These are phyloP conservation scores for Pseudonitzschia pungens DNA, from an alignment of 108 stramenopile species.

Conservation along the genomic window DNA sequence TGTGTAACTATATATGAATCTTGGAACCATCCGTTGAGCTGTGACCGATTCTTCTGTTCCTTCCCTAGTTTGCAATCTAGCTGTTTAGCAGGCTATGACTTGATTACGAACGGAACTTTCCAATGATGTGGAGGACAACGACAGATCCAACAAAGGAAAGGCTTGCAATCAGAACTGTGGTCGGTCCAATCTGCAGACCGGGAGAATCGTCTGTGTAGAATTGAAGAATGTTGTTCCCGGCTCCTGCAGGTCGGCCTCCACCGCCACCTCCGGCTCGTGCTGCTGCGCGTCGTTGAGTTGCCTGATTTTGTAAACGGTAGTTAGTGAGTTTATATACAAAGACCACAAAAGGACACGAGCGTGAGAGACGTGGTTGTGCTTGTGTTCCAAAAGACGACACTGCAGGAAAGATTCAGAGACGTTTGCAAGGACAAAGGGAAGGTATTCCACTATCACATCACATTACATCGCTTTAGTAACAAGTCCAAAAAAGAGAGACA, in stretches of 20 bases:
- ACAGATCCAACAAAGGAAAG: constrained; percentile 89
- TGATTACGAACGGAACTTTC: constrained; percentile 85
- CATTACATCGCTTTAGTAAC: too few relatives aligned
- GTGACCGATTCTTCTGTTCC: too few relatives aligned
- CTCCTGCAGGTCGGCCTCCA: constrained; percentile 61
- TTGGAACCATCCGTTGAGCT: too few relatives aligned
- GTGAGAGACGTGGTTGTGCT: not conserved
- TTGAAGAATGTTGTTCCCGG: constrained; percentile 85
- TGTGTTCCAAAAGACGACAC: too few relatives aligned
- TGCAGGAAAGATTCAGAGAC: too few relatives aligned
- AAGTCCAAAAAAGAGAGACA: too few relatives aligned
- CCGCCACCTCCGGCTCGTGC: constrained; percentile 49
- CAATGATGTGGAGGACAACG: constrained; percentile 91
- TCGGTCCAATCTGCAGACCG: constrained; percentile 91
- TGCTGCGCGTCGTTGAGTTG: constrained; percentile 61
- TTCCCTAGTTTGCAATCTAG: too few relatives aligned
- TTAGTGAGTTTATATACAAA: too few relatives aligned
- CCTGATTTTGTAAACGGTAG: constrained; percentile 9
- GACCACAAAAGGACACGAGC: not conserved
- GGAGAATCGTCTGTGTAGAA: constrained; percentile 94
- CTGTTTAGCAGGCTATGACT: not conserved
- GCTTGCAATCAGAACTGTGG: constrained; percentile 84
- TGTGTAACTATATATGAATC: too few relatives aligned
- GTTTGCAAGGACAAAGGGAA: too few relatives aligned
- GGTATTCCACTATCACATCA: too few relatives aligned